Base-by-base conservation (phyloP, 129 eudicot species). In the Artemisia annua region DNA sequence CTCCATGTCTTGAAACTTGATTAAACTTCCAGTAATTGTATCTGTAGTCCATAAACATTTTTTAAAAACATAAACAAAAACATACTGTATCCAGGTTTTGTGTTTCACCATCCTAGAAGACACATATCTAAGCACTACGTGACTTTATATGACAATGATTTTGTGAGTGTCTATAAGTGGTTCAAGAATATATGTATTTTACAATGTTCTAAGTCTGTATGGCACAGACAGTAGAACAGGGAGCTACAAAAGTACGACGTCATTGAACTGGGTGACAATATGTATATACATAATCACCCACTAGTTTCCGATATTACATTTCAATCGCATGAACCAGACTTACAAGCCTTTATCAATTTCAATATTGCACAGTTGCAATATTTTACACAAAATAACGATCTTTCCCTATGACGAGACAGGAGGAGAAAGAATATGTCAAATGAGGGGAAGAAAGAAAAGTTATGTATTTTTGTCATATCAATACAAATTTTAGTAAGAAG, bases 381-480 rank as follows among this genome's bases (percentile, higher is more conserved):
- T 20, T 46, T 75, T 74, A 56, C 74, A 75, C 79, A 66, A 66
- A 66, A 75, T n/a, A 66, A 66, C 20, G 7, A 55, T 56, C 20
- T 66, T 66, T 75, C 55, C 63, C 79, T 76, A 69, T 19, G 17
- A 58, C 59, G 20, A 48, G 15, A 69, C 75, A 76, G 2, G 30
- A 24, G 11, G 22, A 69, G 75, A 77, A 61, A 60, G 56, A 67
- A 77, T 76, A 26, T 77, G 63, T 44, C 63, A 62, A 71, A 68
- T 44, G 50, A 58, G 54, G 67, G 58, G 67, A 59, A 61, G 77
- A 73, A 61, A 61, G 62, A 61, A 35, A 67, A 48, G 26, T 69
- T 59, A 39, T 57, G 44, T 57, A 5, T 69, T 46, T 77, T 75
- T 74, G 81, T 77, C 70, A 59, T 75, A 77, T 77, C 70, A 69